phyloP scores from a whole-genome alignment of 2,329 filamentous ascomycete species.

The Venturia aucupariae region DNA sequence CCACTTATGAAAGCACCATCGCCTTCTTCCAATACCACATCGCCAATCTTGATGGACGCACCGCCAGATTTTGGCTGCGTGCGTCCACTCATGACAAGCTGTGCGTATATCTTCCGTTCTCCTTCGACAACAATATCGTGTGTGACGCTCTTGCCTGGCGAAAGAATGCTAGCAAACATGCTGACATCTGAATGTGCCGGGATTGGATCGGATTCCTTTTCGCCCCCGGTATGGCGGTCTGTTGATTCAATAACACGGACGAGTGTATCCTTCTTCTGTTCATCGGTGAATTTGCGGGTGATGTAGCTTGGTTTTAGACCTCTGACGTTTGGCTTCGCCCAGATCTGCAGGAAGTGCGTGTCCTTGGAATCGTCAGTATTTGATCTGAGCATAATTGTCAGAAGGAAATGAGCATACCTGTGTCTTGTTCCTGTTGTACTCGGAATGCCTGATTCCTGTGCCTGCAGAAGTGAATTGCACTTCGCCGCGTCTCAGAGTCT shows the following conservation, averaged over 20 bases:
- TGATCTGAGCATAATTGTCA: too few species aligned
- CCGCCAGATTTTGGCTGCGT: slow-evolving; percentile 56
- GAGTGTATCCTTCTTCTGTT: slow-evolving; percentile 60
- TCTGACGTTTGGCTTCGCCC: slow-evolving; percentile 68
- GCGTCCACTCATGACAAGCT: slow-evolving; percentile 59
- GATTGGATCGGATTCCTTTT: slow-evolving; percentile 60
- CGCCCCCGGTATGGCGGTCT: slow-evolving; percentile 53
- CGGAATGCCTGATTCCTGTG: slow-evolving; percentile 68
- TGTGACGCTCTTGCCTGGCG: slow-evolving; percentile 54
- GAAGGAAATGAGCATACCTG: slow-evolving; percentile 28
- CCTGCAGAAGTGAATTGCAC: slow-evolving; percentile 89
- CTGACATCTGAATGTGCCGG: slow-evolving; percentile 77
- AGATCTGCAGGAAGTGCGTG: slow-evolving; percentile 83
- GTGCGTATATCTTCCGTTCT: slow-evolving; percentile 65
- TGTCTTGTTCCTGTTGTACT: slow-evolving; percentile 65
- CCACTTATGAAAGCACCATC: slow-evolving; percentile 69
- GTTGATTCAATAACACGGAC: slow-evolving; percentile 69
- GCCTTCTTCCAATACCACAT: slow-evolving; percentile 61
- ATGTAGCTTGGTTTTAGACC: slow-evolving; percentile 69
- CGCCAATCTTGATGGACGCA: slow-evolving; percentile 60
- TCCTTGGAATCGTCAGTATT: slow-evolving; percentile 28
- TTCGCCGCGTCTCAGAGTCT: slow-evolving; percentile 69
- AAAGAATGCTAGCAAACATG: slow-evolving; percentile 70
- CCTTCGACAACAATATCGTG: slow-evolving; percentile 63
- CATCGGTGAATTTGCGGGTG: slow-evolving; percentile 63